Base-by-base conservation (phyloP, 192 early-diverging fungal species). In the Backusella tarrabulga region DNA sequence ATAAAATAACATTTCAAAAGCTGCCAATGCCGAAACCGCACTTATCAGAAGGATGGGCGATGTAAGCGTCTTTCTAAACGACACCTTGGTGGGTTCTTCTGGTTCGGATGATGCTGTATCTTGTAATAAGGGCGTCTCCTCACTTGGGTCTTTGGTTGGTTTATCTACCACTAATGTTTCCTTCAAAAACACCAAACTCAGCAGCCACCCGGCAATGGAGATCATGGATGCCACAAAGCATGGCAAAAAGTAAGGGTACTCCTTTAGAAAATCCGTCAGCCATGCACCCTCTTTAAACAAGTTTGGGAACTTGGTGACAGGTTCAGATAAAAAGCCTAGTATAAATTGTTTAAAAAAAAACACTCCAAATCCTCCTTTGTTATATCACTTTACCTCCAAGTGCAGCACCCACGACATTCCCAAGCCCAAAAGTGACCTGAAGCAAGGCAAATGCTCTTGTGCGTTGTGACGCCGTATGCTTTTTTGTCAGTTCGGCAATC, bases 231-330 rank as follows among this genome's bases (percentile, higher is more conserved):
- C 86, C 19, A 91, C 73, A 19, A 91, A 73, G 75, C 93, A 94
- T 3, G 95, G 95, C 17, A 96, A 84, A 72, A 93, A 83, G 68
- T 94, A 96, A 0, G 92, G 94, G 63, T 89, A 90, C 1, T 44
- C 38, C 1, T 56, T 60, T 50, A 95, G 83, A 36, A 94, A 84
- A n/a, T 54, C 34, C 32, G 77, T 83, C 23, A 79, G 8, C 29
- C 36, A 46, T 3, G 78, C 78, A 3, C 69, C 34, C 26, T 84
- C 29, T 4, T 81, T 86, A 70, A 89, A 89, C 0, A 89, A 29
- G 12, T 67, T 23, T 0, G 92, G 92, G 41, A 85, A 91, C 54
- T 85, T 76, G 12, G 85, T 72, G 0, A 84, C 89, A 14, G 95
- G 95, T 60, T 92, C 73, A 0, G 89, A 77, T 6, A 96, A 85